Evolutionary conservation across 768 basidiomycete species (phyloP).

Genomic region (Hypholoma fasciculare): DNA sequence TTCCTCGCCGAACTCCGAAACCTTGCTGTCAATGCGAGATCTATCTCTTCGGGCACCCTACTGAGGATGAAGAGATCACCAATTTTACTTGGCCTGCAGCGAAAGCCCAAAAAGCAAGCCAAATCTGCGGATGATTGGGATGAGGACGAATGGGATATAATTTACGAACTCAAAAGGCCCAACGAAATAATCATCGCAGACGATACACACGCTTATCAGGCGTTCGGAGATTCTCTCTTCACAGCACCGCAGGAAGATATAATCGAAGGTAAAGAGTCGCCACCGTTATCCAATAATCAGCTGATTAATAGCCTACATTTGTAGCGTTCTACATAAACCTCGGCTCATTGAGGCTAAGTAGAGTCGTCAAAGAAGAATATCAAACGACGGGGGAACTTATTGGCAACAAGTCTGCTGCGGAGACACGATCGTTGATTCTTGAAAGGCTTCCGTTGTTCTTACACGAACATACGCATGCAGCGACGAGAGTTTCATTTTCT

Average conservation of each 20-base stretch:
- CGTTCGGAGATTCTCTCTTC: conserved; percentile 77
- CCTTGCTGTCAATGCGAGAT: conserved; percentile 74
- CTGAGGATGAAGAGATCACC: conserved; percentile 68
- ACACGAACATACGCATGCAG: conserved; percentile 79
- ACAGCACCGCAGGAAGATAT: conserved; percentile 88
- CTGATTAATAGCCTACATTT: background rate
- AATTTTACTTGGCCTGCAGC: conserved; percentile 74
- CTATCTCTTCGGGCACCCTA: conserved; percentile 51
- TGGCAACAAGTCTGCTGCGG: conserved; percentile 45
- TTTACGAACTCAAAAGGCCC: conserved; percentile 72
- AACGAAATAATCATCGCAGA: conserved; percentile 82
- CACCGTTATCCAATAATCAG: background rate
- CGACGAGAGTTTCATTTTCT: conserved; percentile 56
- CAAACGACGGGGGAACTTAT: conserved; percentile 53
- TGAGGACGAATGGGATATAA: conserved; percentile 73
- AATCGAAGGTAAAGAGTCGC: conserved; percentile 62
- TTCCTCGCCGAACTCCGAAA: conserved; percentile 83
- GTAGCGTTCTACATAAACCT: conserved; percentile 74
- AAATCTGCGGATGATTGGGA: conserved; percentile 45
- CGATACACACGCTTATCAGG: conserved; percentile 76
- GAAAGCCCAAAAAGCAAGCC: conserved; percentile 42
- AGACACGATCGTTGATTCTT: conserved; percentile 64
- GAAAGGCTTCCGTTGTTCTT: conserved; percentile 90
- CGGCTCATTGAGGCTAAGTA: conserved; percentile 74
- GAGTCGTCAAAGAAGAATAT: conserved; percentile 78